phyloP scores from a whole-genome alignment of 441 rosid genomes.

The Flueggea neowawraea region DNA sequence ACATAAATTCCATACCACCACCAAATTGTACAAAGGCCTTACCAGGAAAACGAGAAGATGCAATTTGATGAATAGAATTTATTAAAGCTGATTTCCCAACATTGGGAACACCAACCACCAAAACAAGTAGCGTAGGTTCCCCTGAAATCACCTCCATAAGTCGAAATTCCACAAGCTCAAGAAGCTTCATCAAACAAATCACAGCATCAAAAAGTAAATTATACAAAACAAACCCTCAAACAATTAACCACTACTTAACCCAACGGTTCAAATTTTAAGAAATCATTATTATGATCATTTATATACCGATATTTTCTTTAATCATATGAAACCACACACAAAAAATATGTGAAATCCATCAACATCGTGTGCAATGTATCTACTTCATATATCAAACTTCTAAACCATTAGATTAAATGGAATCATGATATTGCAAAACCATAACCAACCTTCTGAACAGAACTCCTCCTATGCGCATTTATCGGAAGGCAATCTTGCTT shows the following conservation, averaged over 20 bases:
- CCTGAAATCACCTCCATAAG: conserved; percentile 79
- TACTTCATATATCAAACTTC: no score
- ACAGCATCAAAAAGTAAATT: not conserved
- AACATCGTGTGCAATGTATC: no score
- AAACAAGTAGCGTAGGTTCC: conserved; percentile 92
- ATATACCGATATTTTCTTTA: no score
- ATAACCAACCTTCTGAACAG: conserved; percentile 67
- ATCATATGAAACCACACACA: no score
- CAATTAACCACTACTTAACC: no score
- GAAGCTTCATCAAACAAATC: conserved; percentile 43
- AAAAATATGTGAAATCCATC: no score
- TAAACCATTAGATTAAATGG: no score
- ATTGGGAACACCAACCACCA: conserved; percentile 97
- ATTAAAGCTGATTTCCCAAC: conserved; percentile 94
- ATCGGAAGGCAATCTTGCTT: conserved; percentile 68
- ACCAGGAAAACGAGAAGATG: conserved; percentile 78
- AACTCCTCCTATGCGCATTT: conserved; percentile 72
- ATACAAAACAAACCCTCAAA: no score
- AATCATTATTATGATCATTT: no score
- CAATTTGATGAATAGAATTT: conserved; percentile 77
- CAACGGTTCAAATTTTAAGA: no score
- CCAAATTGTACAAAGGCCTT: conserved; percentile 14
- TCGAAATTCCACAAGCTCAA: conserved; percentile 81
- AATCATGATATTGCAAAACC: not conserved
- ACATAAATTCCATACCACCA: conserved; percentile 1